These are phyloP conservation scores for Vachellia pachyceras DNA, from an alignment of 306 rosid genomes.

Conservation along the genomic window DNA sequence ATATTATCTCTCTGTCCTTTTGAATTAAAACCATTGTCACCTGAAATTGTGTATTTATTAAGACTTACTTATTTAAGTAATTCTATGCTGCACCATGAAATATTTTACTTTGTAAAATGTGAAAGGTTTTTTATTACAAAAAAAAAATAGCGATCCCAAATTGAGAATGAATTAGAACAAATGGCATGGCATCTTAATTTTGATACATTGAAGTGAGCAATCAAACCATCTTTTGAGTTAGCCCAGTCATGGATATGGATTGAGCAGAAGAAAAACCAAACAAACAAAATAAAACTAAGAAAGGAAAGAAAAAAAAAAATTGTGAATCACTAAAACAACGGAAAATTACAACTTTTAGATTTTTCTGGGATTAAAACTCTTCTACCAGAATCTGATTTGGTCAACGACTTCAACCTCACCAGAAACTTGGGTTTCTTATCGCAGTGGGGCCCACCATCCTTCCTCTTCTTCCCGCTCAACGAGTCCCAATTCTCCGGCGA, in stretches of 20 bases:
- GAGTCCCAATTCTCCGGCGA: constrained; percentile 84
- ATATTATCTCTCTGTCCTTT: neutral
- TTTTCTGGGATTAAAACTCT: neutral
- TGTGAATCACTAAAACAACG: neutral
- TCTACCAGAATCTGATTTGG: constrained; percentile 77
- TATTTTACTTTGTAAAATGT: too few species aligned
- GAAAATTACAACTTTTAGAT: neutral
- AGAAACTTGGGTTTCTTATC: constrained; percentile 75
- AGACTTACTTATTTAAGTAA: too few species aligned
- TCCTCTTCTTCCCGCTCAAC: constrained; percentile 59
- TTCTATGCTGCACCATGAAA: too few species aligned
- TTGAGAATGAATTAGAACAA: too few species aligned
- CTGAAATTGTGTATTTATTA: neutral
- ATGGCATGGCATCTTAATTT: neutral
- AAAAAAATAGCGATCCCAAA: too few species aligned
- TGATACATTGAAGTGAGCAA: neutral
- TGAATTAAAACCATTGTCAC: neutral
- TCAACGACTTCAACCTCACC: constrained; percentile 81
- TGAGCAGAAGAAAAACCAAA: neutral
- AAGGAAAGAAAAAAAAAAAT: neutral
- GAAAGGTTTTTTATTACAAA: too few species aligned
- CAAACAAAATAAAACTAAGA: neutral
- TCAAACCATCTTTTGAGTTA: neutral
- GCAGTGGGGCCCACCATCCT: constrained; percentile 41
- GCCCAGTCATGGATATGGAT: neutral